phyloP scores from a whole-genome alignment of 441 rosid species.

The Aquilaria agallochum region DNA sequence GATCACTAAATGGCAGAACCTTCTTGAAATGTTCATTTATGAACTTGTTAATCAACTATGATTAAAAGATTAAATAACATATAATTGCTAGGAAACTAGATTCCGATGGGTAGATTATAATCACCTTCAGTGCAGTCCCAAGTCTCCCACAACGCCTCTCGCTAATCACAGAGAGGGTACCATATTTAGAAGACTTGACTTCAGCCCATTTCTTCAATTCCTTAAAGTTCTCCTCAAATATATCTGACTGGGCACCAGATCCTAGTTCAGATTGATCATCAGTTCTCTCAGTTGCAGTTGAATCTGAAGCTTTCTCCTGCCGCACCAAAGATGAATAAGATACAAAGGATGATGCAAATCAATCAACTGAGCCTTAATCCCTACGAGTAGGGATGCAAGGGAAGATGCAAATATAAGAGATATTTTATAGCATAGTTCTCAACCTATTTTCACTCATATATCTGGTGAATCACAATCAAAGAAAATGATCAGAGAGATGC shows the following conservation, averaged over 20 bases:
- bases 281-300: conserved; percentile 31
- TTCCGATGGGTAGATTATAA: background rate
- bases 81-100: background rate
- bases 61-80: too few relatives aligned
- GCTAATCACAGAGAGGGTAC: conserved; percentile 60
- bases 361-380: too few relatives aligned
- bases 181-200: conserved; percentile 73
- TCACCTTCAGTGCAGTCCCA: conserved; percentile 91
- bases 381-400: too few relatives aligned
- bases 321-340: conserved; percentile 17
- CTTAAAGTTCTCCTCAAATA: conserved; percentile 73
- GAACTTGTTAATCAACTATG: too few relatives aligned
- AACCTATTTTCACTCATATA: too few relatives aligned
- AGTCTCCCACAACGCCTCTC: conserved; percentile 72
- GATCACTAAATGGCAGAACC: too few relatives aligned
- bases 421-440: too few relatives aligned
- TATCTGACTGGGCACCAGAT: conserved; percentile 39
- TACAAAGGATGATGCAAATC: too few relatives aligned
- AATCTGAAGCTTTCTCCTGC: conserved; percentile 36
- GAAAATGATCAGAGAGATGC: too few relatives aligned
- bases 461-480: too few relatives aligned
- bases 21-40: too few relatives aligned
- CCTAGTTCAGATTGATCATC: conserved; percentile 28
- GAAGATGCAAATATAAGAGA: too few relatives aligned
- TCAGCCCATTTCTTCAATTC: conserved; percentile 92